These are phyloP conservation scores for Cutaneotrichosporon sp. DNA, from an alignment of 1,284 basidiomycete genomes.

Conservation along the genomic window DNA sequence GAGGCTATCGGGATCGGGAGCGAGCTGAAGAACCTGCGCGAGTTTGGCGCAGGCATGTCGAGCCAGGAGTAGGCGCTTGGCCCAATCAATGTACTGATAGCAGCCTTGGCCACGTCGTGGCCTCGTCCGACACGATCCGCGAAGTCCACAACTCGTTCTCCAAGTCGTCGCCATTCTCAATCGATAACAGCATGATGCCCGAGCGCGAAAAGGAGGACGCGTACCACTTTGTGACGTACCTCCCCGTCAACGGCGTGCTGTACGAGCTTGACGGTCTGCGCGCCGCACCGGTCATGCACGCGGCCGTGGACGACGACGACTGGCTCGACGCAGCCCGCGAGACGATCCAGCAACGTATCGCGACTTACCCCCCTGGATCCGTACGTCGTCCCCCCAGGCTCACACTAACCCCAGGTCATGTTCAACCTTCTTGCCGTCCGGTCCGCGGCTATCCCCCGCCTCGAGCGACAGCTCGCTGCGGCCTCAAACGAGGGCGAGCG, in stretches of 20 bases:
- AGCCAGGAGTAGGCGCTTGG: conserved; percentile 57
- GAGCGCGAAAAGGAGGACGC: conserved; percentile 74
- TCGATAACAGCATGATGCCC: conserved; percentile 57
- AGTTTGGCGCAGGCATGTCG: conserved; percentile 77
- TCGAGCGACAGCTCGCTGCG: conserved; percentile 57
- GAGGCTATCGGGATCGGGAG: conserved; percentile 27
- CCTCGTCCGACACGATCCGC: conserved; percentile 7
- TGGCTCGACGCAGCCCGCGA: conserved; percentile 77
- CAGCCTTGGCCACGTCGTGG: conserved; percentile 50
- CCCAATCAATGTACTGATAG: not conserved
- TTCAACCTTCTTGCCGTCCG: conserved; percentile 84
- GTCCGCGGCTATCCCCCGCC: conserved; percentile 65
- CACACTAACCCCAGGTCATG: conserved; percentile 58
- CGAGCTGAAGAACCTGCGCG: conserved; percentile 67
- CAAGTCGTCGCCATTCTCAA: conserved; percentile 70
- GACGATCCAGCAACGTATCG: conserved; percentile 76
- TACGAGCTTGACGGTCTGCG: conserved; percentile 91
- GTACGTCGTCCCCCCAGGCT: conserved; percentile 53
- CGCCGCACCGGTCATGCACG: conserved; percentile 69
- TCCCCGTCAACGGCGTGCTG: conserved; percentile 71
- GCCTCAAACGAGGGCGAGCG: conserved; percentile 51
- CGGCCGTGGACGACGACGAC: conserved; percentile 56
- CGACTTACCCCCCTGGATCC: conserved; percentile 74
- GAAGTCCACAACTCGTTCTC: conserved; percentile 49
- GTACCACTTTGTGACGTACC: conserved; percentile 88